These are phyloP conservation scores for Paracoccidioides brasiliensis DNA, from an alignment of 2,329 filamentous ascomycete species.

Conservation along the genomic window DNA sequence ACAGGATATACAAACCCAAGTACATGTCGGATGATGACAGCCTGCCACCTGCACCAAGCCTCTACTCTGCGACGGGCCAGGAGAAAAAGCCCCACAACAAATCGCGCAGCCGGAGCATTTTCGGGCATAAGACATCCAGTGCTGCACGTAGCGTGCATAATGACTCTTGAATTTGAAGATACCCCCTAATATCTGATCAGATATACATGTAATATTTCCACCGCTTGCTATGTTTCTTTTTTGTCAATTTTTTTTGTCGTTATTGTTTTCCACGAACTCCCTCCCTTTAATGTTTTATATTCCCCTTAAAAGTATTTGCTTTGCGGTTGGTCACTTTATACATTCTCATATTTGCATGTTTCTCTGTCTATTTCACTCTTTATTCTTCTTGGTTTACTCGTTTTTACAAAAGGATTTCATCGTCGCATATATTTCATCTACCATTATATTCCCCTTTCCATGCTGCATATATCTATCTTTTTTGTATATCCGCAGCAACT, in stretches of 20 bases:
- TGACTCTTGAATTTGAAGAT: slow-evolving; percentile 2
- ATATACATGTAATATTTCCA: background rate
- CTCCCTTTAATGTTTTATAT: slow-evolving; percentile 10
- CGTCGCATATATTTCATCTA: background rate
- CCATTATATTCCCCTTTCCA: background rate
- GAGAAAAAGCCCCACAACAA: slow-evolving; percentile 59
- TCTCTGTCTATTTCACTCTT: background rate
- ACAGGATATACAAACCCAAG: slow-evolving; percentile 91
- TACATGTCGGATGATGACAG: slow-evolving; percentile 57
- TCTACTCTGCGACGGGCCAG: slow-evolving; percentile 4
- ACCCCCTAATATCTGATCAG: background rate
- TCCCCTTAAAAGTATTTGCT: slow-evolving; percentile 5
- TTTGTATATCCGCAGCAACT: background rate
- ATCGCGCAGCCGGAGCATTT: slow-evolving; percentile 61
- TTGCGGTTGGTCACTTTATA: slow-evolving; percentile 5
- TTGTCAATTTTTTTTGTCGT: slow-evolving; percentile 5
- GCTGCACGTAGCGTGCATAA: slow-evolving; percentile 13
- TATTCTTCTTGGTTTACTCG: background rate
- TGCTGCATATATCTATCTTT: background rate
- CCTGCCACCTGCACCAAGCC: slow-evolving; percentile 2
- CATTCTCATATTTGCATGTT: background rate
- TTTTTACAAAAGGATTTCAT: background rate
- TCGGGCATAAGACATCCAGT: slow-evolving; percentile 45
- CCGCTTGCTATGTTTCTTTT: background rate
- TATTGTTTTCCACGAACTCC: slow-evolving; percentile 5